Percentiles rank a stretch among this genome's conserved stretches.
Conservation (phyloP, 305 asterid species). For the Plantago coronopus region DNA sequence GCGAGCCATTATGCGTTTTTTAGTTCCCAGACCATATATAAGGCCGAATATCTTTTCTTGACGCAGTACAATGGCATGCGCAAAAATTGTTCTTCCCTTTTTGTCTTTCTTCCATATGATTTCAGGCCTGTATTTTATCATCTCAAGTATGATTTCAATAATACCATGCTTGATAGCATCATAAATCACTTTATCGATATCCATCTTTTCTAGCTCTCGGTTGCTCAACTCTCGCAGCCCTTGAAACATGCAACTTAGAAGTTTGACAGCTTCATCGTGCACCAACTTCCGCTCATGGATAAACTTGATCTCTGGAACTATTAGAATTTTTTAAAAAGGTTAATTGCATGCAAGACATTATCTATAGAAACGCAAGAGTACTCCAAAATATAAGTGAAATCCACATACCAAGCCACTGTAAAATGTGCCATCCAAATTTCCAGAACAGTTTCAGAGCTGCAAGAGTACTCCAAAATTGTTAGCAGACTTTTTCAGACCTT, state of each 20-base stretch:
- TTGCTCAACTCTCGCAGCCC: constrained; percentile 22
- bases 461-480: constrained; percentile 2
- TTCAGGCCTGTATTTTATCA: constrained; percentile 30
- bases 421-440: constrained; percentile 17
- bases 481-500: background rate
- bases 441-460: constrained; percentile 14
- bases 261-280: constrained; percentile 25
- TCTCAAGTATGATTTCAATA: constrained; percentile 28
- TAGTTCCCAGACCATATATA: constrained; percentile 19
- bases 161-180: constrained; percentile 38
- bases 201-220: constrained; percentile 29
- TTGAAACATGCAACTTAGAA: constrained; percentile 25
- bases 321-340: background rate
- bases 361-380: too few relatives aligned
- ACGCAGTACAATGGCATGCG: constrained; percentile 27
- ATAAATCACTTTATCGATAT: constrained; percentile 29
- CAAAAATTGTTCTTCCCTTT: constrained; percentile 33
- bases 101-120: constrained; percentile 37
- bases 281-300: constrained; percentile 31
- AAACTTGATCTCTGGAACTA: constrained; percentile 31
- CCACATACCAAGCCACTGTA: constrained; percentile 21
- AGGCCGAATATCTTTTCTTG: constrained; percentile 28
- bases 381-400: too few relatives aligned
- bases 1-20: constrained; percentile 24
- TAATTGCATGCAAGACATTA: background rate